Conservation (phyloP, 345 rosid species). For the Arabidopsis thaliana region TAIR10.1 NC_003076.8:23854001-23854500, state of each 20-base stretch:
- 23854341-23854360: constrained; percentile 54
- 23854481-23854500: constrained; percentile 38
- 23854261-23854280: background rate
- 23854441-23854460: constrained; percentile 56
- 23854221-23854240: background rate
- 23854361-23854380: constrained; percentile 51
- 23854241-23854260: background rate
- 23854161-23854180: constrained; percentile 24
- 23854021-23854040: background rate
- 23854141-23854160: constrained; percentile 67
- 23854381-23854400: constrained; percentile 57
- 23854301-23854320: background rate
- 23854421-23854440: constrained; percentile 51
- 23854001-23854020: constrained; percentile 40
- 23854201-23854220: constrained; percentile 45
- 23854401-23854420: constrained; percentile 58
- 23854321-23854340: background rate
- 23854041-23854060: constrained; percentile 54
- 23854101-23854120: constrained; percentile 47
- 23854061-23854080: constrained; percentile 59
- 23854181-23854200: constrained; percentile 40
- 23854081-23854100: constrained; percentile 54
- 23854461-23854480: constrained; percentile 49
- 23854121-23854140: constrained; percentile 54
- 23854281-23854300: no score